These are phyloP conservation scores for Ogataea kodamae DNA, from an alignment of 805 yeast species.

Conservation along the genomic window DNA sequence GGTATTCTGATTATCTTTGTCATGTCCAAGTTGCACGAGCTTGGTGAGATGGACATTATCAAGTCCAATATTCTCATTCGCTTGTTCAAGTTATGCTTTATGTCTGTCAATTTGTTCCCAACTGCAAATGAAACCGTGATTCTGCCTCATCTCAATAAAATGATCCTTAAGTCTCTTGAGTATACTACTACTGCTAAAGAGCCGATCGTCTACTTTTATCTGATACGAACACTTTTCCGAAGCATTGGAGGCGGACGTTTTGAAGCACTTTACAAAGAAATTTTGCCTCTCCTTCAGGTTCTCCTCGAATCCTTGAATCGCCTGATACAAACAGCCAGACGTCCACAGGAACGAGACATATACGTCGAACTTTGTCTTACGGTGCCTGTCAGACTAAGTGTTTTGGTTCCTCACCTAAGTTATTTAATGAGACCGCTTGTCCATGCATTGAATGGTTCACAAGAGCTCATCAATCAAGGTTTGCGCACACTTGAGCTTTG, in stretches of 20 bases:
- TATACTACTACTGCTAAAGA: conserved; percentile 83
- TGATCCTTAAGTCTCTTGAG: conserved; percentile 76
- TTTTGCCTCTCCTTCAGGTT: conserved; percentile 85
- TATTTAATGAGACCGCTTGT: conserved; percentile 90
- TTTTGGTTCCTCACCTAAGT: conserved; percentile 86
- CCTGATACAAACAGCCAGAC: conserved; percentile 74
- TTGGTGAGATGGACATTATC: conserved; percentile 77
- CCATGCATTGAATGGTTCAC: conserved; percentile 83
- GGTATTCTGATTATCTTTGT: conserved; percentile 78
- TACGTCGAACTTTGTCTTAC: conserved; percentile 94
- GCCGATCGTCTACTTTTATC: conserved; percentile 84
- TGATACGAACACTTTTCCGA: conserved; percentile 84
- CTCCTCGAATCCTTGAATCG: conserved; percentile 81
- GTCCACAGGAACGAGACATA: conserved; percentile 88
- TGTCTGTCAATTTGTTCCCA: conserved; percentile 93
- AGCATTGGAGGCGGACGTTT: conserved; percentile 97
- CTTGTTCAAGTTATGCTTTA: conserved; percentile 86
- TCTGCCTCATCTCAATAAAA: conserved; percentile 79
- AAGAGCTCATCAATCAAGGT: conserved; percentile 92
- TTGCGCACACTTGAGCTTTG: conserved; percentile 90
- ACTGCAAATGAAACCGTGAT: conserved; percentile 81
- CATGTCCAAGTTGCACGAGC: conserved; percentile 63
- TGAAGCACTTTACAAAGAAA: conserved; percentile 88
- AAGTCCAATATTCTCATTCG: conserved; percentile 79
- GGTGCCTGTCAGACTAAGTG: conserved; percentile 92